Percentiles rank a stretch among this genome's conserved stretches.
These are phyloP conservation scores for Aspergillus thermomutatus DNA, from an alignment of 2,329 filamentous ascomycete species.

Conservation along the genomic window DNA sequence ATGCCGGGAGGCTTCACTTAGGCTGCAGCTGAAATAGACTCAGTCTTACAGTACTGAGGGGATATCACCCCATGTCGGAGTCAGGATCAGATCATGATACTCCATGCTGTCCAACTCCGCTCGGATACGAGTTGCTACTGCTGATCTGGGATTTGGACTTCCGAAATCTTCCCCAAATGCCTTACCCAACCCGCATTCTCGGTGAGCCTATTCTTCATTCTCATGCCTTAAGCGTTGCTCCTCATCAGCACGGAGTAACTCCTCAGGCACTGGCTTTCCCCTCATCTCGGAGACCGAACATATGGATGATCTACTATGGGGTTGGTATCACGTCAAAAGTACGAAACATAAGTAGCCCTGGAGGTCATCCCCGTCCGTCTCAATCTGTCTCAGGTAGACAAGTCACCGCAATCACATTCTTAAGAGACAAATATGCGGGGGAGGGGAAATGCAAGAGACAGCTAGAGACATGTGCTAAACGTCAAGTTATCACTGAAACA, in stretches of 20 bases:
- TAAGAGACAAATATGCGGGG: no score
- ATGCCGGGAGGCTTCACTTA: not conserved
- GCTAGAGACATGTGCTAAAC: not conserved
- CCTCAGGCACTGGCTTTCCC: not conserved
- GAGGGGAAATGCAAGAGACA: not conserved
- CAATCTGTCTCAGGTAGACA: not conserved
- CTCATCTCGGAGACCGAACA: not conserved
- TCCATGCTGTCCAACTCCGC: not conserved
- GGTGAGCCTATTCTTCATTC: constrained; percentile 19
- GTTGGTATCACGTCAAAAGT: not conserved
- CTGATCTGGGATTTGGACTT: not conserved
- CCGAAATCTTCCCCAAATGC: constrained; percentile 13
- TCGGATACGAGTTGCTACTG: not conserved
- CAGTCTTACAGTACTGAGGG: not conserved
- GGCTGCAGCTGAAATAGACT: not conserved
- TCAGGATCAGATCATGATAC: not conserved
- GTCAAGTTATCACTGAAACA: not conserved
- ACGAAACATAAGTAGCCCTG: not conserved
- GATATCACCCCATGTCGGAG: not conserved
- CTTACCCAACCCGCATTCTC: constrained; percentile 19
- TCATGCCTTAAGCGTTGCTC: not conserved
- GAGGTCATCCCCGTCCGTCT: not conserved
- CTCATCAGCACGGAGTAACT: not conserved
- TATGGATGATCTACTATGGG: not conserved
- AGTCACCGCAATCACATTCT: no score